Evolutionary conservation across 2,329 filamentous ascomycete species (phyloP).

Genomic region (Pseudogymnoascus sp.): DNA sequence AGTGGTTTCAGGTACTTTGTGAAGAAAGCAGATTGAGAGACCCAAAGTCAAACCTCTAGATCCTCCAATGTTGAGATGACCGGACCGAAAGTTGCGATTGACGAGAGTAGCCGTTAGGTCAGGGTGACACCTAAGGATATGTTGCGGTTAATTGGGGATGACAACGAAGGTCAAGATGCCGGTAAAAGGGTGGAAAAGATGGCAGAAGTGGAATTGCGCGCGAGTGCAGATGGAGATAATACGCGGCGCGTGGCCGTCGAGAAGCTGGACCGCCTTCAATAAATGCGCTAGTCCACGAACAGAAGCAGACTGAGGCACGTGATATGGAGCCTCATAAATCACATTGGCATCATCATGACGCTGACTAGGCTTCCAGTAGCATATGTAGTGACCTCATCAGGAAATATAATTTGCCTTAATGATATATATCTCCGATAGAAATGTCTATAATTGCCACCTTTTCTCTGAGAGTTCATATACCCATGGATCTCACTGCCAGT

Average conservation of each 20-base stretch:
- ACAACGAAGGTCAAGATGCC: not conserved
- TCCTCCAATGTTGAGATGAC: constrained; percentile 19
- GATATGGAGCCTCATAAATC: not conserved
- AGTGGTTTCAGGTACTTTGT: constrained; percentile 21
- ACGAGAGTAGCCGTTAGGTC: not conserved
- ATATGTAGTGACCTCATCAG: not conserved
- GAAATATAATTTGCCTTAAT: not conserved
- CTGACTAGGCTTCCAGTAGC: not conserved
- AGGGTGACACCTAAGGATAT: not conserved
- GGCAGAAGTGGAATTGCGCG: not conserved
- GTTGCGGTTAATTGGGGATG: not conserved
- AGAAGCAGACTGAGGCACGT: not conserved
- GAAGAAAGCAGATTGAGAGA: constrained; percentile 29
- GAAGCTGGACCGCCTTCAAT: not conserved
- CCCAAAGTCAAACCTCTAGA: constrained; percentile 30
- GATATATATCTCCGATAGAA: not conserved
- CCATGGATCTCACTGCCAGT: not conserved
- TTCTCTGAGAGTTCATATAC: not conserved
- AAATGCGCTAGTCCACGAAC: not conserved
- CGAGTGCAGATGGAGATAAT: constrained; percentile 1
- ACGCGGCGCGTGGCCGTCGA: constrained; percentile 1
- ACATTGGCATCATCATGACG: not conserved
- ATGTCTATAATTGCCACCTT: not conserved
- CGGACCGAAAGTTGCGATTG: not conserved
- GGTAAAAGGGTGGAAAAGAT: not conserved